Base-by-base conservation (phyloP, 164 flowering plant species). In the Cinnamomum chago region DNA sequence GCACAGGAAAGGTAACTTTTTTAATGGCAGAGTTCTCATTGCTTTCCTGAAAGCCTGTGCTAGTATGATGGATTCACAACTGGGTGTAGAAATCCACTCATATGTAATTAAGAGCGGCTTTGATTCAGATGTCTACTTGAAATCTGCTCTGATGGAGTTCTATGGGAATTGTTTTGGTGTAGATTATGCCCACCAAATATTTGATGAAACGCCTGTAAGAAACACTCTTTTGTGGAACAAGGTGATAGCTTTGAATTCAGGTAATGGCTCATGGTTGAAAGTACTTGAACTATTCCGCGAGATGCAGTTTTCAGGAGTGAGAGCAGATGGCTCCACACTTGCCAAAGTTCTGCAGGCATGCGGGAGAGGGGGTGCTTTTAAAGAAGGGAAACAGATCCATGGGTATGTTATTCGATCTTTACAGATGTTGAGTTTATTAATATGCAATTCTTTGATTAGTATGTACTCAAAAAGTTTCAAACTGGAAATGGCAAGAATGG, bases 341-440 rank as follows among this genome's bases (percentile, higher is more conserved):
- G 79, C 80, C 22, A 88, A 82, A 78, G 78, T 83, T 68, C 77
- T 91, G 58, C 92, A 89, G 81, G 88, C 86, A 15, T 87, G 96
- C 73, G 83, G 82, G 13, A 85, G 82, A 72, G 18, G 80, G 40
- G 81, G 81, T 77, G 89, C 82, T 77, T 78, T 86, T 2, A 64
- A 83, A 67, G 83, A 79, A 77, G 93, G 90, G 51, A 86, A 77
- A 77, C 89, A 91, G 79, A 84, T 89, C 68, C 93, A 88, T 84
- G 92, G 87, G 75, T 85, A 85, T 80, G 85, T 85, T 70, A 70
- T 87, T 24, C 73, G 85, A 71, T 72, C 58, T 65, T 79, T 65
- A 13, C 33, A 84, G 69, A 84, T 78, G 14, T 79, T 78, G 35
- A 74, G 84, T 77, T 25, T 76, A 55, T 75, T 78, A 0, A 58